Base-by-base conservation (phyloP, 495 filamentous ascomycete species). In the Elaphomyces granulatus region DNA sequence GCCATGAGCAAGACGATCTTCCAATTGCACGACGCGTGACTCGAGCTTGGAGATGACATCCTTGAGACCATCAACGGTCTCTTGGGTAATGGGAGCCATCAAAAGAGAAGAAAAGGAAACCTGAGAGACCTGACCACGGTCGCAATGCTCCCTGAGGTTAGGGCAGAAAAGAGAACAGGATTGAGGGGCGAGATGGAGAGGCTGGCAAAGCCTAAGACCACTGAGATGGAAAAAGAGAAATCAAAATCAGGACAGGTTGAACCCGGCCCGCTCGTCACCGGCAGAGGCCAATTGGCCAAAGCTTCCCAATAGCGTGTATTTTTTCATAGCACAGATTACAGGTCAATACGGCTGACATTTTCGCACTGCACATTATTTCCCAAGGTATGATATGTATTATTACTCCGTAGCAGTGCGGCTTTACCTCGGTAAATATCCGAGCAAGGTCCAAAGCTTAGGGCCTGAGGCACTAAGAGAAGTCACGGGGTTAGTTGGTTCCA, bases 81-180 rank as follows among this genome's bases (percentile, higher is more conserved):
- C 80, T 55, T 86, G 77, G 51, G 81, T 78, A 61, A 86, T 79
- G 54, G 80, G 78, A 61, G 83, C 83, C 85, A 93, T 93, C 69
- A 70, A 67, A 16, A 10, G 9, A 16, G 16, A 15, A 43, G 56
- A 50, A 28, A 41, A 45, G 34, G 23, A 31, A 43, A 43, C 44
- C 47, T 46, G 47, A 47, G 53, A 55, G 45, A 44, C 56, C 33
- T 14, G 40, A 38, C 26, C 58, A 56, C 62, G 56, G 63, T 42
- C 30, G 37, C 38, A 34, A 40, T 38, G 42, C 17, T 20, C 37
- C 47, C 16, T 36, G 34, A 45, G 34, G 47, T 36, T 42, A 38
- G 38, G 42, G 51, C 35, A 44, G 44, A 44, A 49, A 51, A 49
- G 41, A 36, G 43, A 40, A 41, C 45, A 37, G 34, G 34, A 43